A percentile compares a stretch with the other conserved stretches of the same genome.
These are phyloP conservation scores for Didymella segeticola DNA, from an alignment of 2,329 filamentous ascomycete genomes.

Conservation along the genomic window DNA sequence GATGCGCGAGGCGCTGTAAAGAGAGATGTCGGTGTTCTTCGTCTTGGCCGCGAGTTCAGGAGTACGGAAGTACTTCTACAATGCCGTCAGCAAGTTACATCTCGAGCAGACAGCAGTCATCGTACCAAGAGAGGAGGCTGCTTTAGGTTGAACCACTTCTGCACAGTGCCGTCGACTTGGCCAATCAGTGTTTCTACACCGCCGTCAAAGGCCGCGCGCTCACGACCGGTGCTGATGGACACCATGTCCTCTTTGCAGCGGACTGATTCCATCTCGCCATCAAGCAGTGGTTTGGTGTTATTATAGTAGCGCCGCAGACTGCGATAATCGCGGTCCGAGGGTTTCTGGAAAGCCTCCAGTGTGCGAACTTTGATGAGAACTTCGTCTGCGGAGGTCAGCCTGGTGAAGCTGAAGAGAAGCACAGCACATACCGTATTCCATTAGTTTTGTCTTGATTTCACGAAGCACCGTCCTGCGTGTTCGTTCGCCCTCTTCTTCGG, in stretches of 20 bases:
- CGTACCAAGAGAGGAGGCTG: conserved; percentile 36
- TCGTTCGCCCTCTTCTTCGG: conserved; percentile 11
- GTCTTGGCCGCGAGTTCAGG: conserved; percentile 50
- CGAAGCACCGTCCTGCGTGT: conserved; percentile 37
- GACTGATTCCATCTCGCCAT: conserved; percentile 47
- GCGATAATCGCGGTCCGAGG: conserved; percentile 50
- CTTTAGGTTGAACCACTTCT: conserved; percentile 30
- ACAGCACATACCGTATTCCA: conserved; percentile 48
- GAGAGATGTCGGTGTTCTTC: conserved; percentile 39
- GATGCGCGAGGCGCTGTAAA: conserved; percentile 48
- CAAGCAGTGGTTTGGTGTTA: conserved; percentile 46
- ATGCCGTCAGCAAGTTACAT: background rate
- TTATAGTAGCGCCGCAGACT: conserved; percentile 48
- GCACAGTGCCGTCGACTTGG: conserved; percentile 32
- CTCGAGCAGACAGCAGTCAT: background rate
- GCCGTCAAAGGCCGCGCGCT: conserved; percentile 52
- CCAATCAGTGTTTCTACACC: conserved; percentile 46
- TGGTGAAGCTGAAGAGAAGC: no score
- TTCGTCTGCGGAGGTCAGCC: conserved; percentile 43
- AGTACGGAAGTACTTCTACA: conserved; percentile 48
- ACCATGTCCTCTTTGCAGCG: conserved; percentile 52
- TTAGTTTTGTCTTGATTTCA: conserved; percentile 42
- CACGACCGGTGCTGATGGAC: conserved; percentile 48
- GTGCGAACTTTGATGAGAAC: conserved; percentile 49
- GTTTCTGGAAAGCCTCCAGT: conserved; percentile 48